Base-by-base conservation (phyloP, 805 yeast genomes). In the Geotrichum ghanense region DNA sequence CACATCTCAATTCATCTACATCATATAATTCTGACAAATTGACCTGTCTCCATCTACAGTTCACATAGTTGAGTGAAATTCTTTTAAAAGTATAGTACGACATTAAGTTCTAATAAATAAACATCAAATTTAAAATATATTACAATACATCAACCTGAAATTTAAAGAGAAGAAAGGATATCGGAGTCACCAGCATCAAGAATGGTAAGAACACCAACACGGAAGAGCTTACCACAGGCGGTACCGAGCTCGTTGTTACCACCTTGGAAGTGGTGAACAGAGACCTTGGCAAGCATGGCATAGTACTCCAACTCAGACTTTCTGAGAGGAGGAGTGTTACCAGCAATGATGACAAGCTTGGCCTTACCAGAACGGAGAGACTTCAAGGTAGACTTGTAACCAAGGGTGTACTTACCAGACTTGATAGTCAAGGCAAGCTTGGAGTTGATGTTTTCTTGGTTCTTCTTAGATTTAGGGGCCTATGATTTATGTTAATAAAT, bases 211-310 rank as follows among this genome's bases (percentile, higher is more conserved):
- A 89, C 90, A 79, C 97, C 97, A 65, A 92, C 97, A 79, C 97
- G 87, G 96, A 92, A 92, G 69, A 92, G 87, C 76, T 86, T 90
- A 89, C 99, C 99, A 78, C 96, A 90, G 64, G 96, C 95, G 65
- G 99, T 92, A 80, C 97, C 97, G 70, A 90, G 86, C 79, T 90
- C 97, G 78, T 90, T 90, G 96, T 90, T 90, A 74, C 95, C 95
- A 80, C 97, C 97, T 76, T 83, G 92, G 95, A 89, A 92, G 89
- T 89, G 94, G 92, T 90, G 89, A 60, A 81, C 83, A 68, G 79
- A 79, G 71, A 96, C 85, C 86, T 89, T 90, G 72, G 97, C 84
- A 73, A 92, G 83, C 98, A 92, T 90, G 69, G 97, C 97, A 87
- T 92, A 92, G 83, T 92, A 92, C 81, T 92, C 98, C 73, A 92